Conservation (phyloP, 352 stramenopile genomes). For the Elongisporangium prolatum region DNA sequence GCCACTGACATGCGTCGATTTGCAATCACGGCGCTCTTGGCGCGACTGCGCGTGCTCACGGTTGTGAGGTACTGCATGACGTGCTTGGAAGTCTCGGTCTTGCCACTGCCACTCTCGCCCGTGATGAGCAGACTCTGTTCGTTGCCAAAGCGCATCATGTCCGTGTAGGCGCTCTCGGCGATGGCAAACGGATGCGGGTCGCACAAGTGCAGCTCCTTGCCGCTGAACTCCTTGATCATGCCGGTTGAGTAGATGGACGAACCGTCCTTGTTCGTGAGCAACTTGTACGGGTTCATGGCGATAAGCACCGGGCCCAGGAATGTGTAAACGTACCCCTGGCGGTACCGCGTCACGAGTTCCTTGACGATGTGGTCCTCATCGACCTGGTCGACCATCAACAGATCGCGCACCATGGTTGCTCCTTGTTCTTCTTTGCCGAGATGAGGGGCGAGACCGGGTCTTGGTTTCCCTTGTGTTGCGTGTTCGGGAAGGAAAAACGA, state of each 20-base stretch:
- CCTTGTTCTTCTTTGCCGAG: background rate
- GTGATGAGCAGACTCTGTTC: slow-evolving; percentile 87
- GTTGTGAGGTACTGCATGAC: slow-evolving; percentile 93
- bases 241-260: slow-evolving; percentile 74
- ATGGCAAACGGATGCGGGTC: slow-evolving; percentile 84
- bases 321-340: slow-evolving; percentile 84
- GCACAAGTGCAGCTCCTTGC: slow-evolving; percentile 77
- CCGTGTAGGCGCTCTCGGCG: slow-evolving; percentile 84
- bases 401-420: slow-evolving; percentile 40
- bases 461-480: background rate
- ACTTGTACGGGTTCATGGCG: slow-evolving; percentile 89
- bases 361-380: slow-evolving; percentile 74
- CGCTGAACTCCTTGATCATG: slow-evolving; percentile 75
- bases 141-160: slow-evolving; percentile 83
- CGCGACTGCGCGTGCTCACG: slow-evolving; percentile 63
- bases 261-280: slow-evolving; percentile 57
- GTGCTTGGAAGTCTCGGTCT: slow-evolving; percentile 96
- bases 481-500: background rate
- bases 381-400: slow-evolving; percentile 76
- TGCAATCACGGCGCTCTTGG: slow-evolving; percentile 65
- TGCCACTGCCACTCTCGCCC: slow-evolving; percentile 85
- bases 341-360: slow-evolving; percentile 75
- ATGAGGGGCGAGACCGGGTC: background rate
- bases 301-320: slow-evolving; percentile 90
- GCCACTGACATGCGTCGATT: slow-evolving; percentile 76